phyloP scores from a whole-genome alignment of 2,329 filamentous ascomycete genomes.

The Botryosphaeria agaves region DNA sequence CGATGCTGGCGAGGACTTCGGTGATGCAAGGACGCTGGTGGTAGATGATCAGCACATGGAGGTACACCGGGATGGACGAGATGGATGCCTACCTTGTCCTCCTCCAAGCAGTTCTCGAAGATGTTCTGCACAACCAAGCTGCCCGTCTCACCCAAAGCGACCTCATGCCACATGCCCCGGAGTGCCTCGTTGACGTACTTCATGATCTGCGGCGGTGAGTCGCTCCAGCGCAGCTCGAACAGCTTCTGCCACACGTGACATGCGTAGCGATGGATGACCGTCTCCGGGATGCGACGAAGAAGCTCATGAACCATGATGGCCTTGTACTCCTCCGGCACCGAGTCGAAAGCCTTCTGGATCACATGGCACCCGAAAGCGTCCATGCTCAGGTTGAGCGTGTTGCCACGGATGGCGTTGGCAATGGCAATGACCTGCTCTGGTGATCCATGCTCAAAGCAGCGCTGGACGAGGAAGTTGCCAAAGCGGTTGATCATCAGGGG shows the following conservation, averaged over 20 bases:
- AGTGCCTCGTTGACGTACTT: constrained; percentile 92
- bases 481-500: constrained; percentile 97
- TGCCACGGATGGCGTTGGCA: constrained; percentile 82
- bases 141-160: constrained; percentile 89
- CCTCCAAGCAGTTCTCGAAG: constrained; percentile 96
- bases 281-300: constrained; percentile 86
- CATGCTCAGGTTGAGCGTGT: constrained; percentile 90
- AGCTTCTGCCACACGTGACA: constrained; percentile 99
- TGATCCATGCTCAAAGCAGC: constrained; percentile 96
- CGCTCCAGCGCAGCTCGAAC: constrained; percentile 91
- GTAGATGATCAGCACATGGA: too few relatives aligned
- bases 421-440: constrained; percentile 90
- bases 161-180: constrained; percentile 95
- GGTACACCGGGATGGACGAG: too few relatives aligned
- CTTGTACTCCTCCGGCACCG: constrained; percentile 94
- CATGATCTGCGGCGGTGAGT: constrained; percentile 95
- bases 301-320: constrained; percentile 98
- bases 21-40: constrained; percentile 97
- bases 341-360: constrained; percentile 96
- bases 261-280: constrained; percentile 94
- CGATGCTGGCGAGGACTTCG: constrained; percentile 86
- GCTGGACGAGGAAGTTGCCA: constrained; percentile 94
- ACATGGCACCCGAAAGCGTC: constrained; percentile 98
- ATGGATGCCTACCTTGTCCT: constrained; percentile 77
- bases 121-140: constrained; percentile 98